Base-by-base conservation (phyloP, 331 rosid species). In the Rosa hybrid region DNA sequence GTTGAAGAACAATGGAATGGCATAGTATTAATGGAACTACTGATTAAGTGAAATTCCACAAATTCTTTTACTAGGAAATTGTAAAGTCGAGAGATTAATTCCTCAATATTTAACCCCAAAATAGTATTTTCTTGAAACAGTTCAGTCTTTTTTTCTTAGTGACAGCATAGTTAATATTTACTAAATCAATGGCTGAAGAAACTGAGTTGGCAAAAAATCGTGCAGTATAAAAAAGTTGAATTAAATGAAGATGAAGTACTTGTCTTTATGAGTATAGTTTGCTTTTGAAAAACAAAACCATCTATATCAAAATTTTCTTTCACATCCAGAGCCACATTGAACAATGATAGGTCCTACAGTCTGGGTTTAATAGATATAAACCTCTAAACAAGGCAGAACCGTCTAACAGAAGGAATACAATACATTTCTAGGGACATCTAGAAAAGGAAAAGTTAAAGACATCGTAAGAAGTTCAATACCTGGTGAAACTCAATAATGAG, bases 401-500 rank as follows among this genome's bases (percentile, higher is more conserved):
- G 10, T 54, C n/a, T 49, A 62, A 75, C 34, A 83, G 16, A 64
- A 48, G 4, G 38, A 41, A 62, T 20, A 65, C 16, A 42, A 23
- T 68, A 67, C 9, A 64, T 50, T 9, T 77, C 62, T 59, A 72
- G 82, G 30, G 38, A 48, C 50, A 21, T 10, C 38, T 54, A 30
- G 16, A 39, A 71, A 54, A 3, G 72, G 41, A 59, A 25, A 81
- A 21, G 12, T 74, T 75, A 21, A 34, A 57, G 53, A 56, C 70
- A 25, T 72, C 70, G 23, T 34, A n/a, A 78, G 68, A 54, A 68
- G 74, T 69, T 38, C 62, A 76, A 70, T 90, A 94, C 98, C 97
- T 95, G 98, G 91, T 92, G 98, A 87, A 95, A 95, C 88, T 91
- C 98, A 75, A 95, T 74, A 48, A 95, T 91, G 76, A 95, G 96